Conservation (phyloP, 768 basidiomycete genomes). For the Cystobasidium tubakii region DNA sequence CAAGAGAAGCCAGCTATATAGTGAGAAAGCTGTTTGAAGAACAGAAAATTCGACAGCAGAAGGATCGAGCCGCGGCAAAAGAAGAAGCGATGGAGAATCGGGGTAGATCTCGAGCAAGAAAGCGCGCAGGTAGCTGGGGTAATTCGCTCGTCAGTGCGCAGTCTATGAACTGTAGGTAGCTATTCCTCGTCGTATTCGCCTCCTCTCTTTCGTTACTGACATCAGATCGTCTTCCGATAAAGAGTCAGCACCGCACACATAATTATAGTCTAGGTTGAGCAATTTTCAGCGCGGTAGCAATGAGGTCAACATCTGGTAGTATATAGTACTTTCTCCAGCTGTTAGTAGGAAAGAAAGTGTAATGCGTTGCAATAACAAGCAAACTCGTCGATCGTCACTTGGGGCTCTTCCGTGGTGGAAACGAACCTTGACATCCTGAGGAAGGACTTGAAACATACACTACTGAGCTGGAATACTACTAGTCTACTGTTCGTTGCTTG, state of each 20-base stretch:
- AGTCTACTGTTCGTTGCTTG: neutral
- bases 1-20: slow-evolving; percentile 28
- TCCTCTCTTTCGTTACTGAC: no score
- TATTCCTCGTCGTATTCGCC: neutral
- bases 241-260: no score
- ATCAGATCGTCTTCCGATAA: no score
- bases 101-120: slow-evolving; percentile 25
- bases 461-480: neutral
- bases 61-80: slow-evolving; percentile 3
- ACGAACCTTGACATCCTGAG: neutral
- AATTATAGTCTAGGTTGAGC: no score
- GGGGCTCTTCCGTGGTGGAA: no score
- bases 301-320: no score
- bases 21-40: slow-evolving; percentile 14
- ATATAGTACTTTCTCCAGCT: neutral
- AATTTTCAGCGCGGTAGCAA: no score
- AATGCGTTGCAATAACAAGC: neutral
- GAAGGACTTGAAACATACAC: no score
- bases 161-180: neutral
- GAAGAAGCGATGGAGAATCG: slow-evolving; percentile 8
- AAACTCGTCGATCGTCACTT: slow-evolving; percentile 10
- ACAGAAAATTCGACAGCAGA: slow-evolving; percentile 18
- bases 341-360: neutral
- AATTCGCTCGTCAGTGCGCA: neutral
- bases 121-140: slow-evolving; percentile 25